These are phyloP conservation scores for Microstegium vimineum DNA, from an alignment of 176 grass and related monocot genomes.

Conservation along the genomic window DNA sequence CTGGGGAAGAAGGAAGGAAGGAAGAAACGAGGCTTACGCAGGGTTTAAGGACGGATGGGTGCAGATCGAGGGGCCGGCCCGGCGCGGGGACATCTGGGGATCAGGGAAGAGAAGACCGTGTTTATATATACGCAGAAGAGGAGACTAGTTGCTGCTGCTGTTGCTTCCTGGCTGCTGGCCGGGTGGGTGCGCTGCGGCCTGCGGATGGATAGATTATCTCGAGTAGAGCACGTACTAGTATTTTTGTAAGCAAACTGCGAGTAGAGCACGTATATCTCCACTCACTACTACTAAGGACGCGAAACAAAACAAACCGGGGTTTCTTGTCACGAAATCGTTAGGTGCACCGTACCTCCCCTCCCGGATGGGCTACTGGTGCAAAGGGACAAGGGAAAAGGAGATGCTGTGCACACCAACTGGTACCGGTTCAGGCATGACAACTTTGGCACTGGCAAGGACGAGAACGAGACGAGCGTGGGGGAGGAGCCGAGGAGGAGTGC, in stretches of 20 bases:
- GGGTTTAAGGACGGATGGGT: conserved; percentile 39
- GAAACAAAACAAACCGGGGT: neutral
- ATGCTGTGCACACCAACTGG: neutral
- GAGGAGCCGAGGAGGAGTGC: too few relatives aligned
- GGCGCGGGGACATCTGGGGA: conserved; percentile 43
- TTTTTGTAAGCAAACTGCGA: too few relatives aligned
- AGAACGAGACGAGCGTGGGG: neutral
- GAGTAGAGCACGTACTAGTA: too few relatives aligned
- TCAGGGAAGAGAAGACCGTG: neutral
- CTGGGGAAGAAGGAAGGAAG: neutral
- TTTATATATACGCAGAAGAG: neutral
- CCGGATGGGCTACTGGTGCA: neutral
- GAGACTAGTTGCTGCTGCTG: neutral
- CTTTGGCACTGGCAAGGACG: neutral
- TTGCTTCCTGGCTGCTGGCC: too few relatives aligned
- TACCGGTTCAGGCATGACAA: neutral
- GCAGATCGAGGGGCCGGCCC: neutral
- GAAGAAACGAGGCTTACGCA: conserved; percentile 20
- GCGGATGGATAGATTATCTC: conserved; percentile 9
- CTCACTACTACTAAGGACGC: neutral
- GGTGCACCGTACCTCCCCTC: conserved; percentile 18
- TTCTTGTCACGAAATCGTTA: neutral
- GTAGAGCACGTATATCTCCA: too few relatives aligned
- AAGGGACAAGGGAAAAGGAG: neutral
- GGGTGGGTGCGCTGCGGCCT: neutral